Evolutionary conservation across 2,329 filamentous ascomycete species (phyloP).

Genomic region (Zopfia rhizophila): DNA sequence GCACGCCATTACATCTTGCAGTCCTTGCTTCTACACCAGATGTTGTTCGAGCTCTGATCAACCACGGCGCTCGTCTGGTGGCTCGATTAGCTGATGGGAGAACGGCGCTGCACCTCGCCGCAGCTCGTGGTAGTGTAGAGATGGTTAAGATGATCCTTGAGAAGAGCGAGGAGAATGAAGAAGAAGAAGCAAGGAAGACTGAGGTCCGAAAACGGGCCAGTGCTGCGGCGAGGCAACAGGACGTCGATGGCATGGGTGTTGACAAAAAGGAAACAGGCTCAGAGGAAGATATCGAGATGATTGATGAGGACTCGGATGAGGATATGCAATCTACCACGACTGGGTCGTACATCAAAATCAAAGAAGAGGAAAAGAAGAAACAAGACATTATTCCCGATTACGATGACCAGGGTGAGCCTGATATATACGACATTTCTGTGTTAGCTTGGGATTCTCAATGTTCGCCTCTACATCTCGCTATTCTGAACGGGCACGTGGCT

Average conservation of each 20-base stretch:
- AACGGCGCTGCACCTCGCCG: conserved; percentile 85
- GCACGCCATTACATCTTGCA: conserved; percentile 82
- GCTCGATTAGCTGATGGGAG: conserved; percentile 80
- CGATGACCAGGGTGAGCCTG: conserved; percentile 73
- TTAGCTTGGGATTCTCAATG: conserved; percentile 82
- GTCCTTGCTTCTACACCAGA: conserved; percentile 73
- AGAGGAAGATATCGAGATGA: conserved; percentile 58
- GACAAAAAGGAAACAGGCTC: conserved; percentile 43
- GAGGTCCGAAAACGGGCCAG: conserved; percentile 56
- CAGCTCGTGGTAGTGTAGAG: conserved; percentile 72
- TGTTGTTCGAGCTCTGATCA: conserved; percentile 76
- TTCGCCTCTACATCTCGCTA: conserved; percentile 81
- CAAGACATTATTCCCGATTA: conserved; percentile 62
- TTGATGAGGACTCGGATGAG: conserved; percentile 57
- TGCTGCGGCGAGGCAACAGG: conserved; percentile 26
- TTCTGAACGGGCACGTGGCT: conserved; percentile 75
- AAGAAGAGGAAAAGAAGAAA: conserved; percentile 57
- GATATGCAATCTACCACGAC: conserved; percentile 58
- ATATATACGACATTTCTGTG: conserved; percentile 82
- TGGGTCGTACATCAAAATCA: conserved; percentile 79
- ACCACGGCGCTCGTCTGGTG: conserved; percentile 77
- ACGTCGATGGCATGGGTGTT: conserved; percentile 24
- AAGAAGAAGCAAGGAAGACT: conserved; percentile 69
- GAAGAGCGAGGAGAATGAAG: conserved; percentile 79
- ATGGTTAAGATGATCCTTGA: conserved; percentile 78